Evolutionary conservation across 805 yeast species (phyloP).

Genomic region (Myxozyma monticola): DNA sequence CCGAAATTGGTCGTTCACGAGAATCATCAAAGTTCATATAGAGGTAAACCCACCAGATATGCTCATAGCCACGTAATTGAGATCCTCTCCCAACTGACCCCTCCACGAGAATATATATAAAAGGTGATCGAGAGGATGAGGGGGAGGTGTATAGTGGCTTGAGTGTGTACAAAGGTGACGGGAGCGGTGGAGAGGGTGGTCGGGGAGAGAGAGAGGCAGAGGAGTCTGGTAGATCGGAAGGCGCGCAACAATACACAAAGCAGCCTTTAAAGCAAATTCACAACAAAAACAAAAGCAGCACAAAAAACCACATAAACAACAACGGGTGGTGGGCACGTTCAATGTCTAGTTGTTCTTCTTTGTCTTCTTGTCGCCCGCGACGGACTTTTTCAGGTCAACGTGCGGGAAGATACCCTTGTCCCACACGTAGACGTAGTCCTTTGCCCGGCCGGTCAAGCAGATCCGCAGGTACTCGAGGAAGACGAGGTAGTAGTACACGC

Average conservation of each 20-base stretch:
- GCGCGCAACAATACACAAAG: not conserved
- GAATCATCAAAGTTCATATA: too few species aligned
- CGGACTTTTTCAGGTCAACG: constrained; percentile 33
- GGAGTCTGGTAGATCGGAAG: not conserved
- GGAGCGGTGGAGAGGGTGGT: too few species aligned
- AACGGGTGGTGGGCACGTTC: not conserved
- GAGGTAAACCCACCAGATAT: too few species aligned
- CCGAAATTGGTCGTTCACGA: too few species aligned
- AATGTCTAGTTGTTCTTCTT: constrained; percentile 13
- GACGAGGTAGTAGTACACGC: constrained; percentile 81
- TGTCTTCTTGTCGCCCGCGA: not conserved
- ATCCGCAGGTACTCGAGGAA: constrained; percentile 75
- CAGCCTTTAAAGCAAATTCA: not conserved
- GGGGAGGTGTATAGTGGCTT: too few species aligned
- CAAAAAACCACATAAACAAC: not conserved
- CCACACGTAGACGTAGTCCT: constrained; percentile 60
- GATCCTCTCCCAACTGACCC: too few species aligned
- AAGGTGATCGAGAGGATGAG: too few species aligned
- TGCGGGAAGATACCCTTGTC: constrained; percentile 57
- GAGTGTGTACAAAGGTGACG: too few species aligned
- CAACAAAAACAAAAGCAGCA: not conserved
- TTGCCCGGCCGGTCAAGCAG: constrained; percentile 58
- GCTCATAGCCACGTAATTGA: too few species aligned
- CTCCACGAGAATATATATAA: too few species aligned
- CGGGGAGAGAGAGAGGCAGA: too few species aligned